Conservation (phyloP, 148 eudicot genomes). For the Rhododendron henanense region DNA sequence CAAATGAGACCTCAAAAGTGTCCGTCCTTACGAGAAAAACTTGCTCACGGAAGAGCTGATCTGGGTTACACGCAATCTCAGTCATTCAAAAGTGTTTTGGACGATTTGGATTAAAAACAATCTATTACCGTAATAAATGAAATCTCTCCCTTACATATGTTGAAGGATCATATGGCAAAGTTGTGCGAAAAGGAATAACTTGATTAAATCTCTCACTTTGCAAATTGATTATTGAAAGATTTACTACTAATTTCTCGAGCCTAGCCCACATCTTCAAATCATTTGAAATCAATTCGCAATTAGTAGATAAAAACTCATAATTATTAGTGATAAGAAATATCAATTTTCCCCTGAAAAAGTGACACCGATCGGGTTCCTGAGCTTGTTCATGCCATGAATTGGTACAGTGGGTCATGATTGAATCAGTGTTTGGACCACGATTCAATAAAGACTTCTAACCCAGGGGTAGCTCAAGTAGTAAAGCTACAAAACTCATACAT, state of each 20-base stretch:
- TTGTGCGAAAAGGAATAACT: not conserved
- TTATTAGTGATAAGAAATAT: not conserved
- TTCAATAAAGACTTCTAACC: not conserved
- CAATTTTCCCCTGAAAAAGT: not conserved
- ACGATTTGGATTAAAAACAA: too few relatives aligned
- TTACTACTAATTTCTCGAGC: not conserved
- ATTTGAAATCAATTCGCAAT: not conserved
- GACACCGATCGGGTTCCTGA: not conserved
- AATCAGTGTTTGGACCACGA: not conserved
- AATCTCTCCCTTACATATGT: too few relatives aligned
- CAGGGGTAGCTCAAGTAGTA: too few relatives aligned
- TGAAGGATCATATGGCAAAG: not conserved
- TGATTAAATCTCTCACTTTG: not conserved
- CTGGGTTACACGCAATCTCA: too few relatives aligned
- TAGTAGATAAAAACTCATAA: not conserved
- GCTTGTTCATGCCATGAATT: not conserved
- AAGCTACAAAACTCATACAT: too few relatives aligned
- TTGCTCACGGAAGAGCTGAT: too few relatives aligned
- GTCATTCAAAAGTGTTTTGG: too few relatives aligned
- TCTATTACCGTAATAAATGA: too few relatives aligned
- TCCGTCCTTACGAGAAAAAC: too few relatives aligned
- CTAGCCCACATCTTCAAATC: not conserved
- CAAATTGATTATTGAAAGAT: not conserved
- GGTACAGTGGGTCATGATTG: not conserved
- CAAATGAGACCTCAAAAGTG: too few relatives aligned